phyloP scores from a whole-genome alignment of 2,329 filamentous ascomycete genomes.

The Trichoderma sp. region DNA sequence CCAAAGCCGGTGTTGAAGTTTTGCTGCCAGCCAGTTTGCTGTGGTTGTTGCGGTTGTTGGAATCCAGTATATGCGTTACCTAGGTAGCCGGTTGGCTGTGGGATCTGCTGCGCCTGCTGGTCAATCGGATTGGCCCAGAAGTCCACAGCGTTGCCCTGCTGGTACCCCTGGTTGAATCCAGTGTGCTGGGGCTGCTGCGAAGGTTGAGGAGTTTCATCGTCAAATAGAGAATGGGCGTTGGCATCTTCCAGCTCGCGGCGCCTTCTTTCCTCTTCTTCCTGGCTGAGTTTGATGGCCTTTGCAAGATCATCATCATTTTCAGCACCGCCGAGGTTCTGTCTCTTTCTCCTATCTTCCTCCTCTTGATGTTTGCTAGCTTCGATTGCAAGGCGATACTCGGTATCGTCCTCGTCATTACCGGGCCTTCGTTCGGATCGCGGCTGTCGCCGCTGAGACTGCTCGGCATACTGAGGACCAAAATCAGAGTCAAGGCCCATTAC shows the following conservation, averaged over 20 bases:
- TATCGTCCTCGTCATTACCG: conserved; percentile 74
- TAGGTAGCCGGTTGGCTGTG: conserved; percentile 75
- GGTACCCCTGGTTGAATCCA: conserved; percentile 94
- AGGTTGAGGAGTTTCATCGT: conserved; percentile 66
- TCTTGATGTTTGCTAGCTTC: conserved; percentile 95
- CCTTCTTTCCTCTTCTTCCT: conserved; percentile 89
- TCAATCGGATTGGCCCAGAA: conserved; percentile 97
- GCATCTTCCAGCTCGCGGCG: conserved; percentile 82
- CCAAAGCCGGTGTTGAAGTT: conserved; percentile 70
- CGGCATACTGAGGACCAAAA: conserved; percentile 54
- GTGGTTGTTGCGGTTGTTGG: conserved; percentile 47
- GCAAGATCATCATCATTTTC: conserved; percentile 83
- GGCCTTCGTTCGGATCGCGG: conserved; percentile 54
- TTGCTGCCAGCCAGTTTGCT: conserved; percentile 53
- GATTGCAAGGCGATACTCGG: conserved; percentile 86
- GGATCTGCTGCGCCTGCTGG: conserved; percentile 47
- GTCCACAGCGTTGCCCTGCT: conserved; percentile 94
- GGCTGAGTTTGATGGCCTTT: conserved; percentile 93
- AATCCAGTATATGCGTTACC: conserved; percentile 58
- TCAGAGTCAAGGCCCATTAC: conserved; percentile 87
- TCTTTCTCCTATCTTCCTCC: conserved; percentile 80
- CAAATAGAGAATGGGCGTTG: conserved; percentile 86
- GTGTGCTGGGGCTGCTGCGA: conserved; percentile 75
- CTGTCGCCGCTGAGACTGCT: conserved; percentile 44
- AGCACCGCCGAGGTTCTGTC: conserved; percentile 60